Evolutionary conservation across 768 basidiomycete species (phyloP).

Genomic region (Lactarius sanguifluus): DNA sequence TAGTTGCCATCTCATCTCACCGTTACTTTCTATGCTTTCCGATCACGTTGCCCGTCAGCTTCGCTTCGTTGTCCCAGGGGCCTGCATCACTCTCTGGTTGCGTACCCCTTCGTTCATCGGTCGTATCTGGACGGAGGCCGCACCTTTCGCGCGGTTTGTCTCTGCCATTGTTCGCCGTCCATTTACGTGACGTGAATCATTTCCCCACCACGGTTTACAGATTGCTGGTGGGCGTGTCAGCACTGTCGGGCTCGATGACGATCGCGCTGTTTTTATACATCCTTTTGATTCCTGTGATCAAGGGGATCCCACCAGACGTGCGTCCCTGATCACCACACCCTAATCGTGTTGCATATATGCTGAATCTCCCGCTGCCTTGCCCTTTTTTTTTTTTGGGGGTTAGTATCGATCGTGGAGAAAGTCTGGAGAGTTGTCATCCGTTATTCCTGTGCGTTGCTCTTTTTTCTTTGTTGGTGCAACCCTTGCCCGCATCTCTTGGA

Average conservation of each 20-base stretch:
- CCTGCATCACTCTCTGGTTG: conserved; percentile 58
- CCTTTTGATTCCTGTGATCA: conserved; percentile 62
- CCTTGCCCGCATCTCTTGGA: background rate
- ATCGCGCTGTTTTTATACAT: conserved; percentile 72
- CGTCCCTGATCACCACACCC: conserved; percentile 32
- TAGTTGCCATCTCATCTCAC: background rate
- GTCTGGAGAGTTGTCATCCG: conserved; percentile 63
- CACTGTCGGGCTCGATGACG: conserved; percentile 58
- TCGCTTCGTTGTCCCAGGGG: conserved; percentile 76
- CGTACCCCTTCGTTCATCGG: conserved; percentile 54
- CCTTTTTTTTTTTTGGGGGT: conserved; percentile 3
- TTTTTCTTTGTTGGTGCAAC: background rate
- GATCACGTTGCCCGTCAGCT: conserved; percentile 63
- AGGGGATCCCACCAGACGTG: conserved; percentile 69
- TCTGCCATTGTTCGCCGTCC: background rate
- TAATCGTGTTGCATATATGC: background rate
- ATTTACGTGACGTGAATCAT: background rate
- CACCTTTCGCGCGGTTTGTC: conserved; percentile 54
- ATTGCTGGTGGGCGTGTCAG: conserved; percentile 51
- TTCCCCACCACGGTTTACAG: conserved; percentile 37
- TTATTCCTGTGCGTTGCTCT: conserved; percentile 52
- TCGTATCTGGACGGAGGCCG: conserved; percentile 42
- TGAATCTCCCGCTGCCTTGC: conserved; percentile 31
- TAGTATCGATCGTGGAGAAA: conserved; percentile 77
- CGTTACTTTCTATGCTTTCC: conserved; percentile 18